Evolutionary conservation across 2,329 filamentous ascomycete species (phyloP).

Genomic region (Plenodomus biglobosus): DNA sequence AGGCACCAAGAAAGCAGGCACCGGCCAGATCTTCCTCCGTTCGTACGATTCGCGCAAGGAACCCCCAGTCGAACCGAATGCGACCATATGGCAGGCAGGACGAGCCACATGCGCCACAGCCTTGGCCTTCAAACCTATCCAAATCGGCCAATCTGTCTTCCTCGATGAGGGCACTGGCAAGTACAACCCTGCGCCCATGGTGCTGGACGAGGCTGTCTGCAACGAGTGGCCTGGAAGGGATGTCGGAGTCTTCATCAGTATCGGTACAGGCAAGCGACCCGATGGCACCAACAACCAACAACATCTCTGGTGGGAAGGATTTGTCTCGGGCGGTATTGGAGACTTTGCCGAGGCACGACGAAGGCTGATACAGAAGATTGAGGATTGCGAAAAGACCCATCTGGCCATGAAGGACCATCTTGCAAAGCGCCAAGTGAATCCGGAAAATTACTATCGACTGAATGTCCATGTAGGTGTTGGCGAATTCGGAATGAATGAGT

Average conservation of each 20-base stretch:
- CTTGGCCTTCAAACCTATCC: conserved; percentile 92
- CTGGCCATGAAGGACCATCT: conserved; percentile 83
- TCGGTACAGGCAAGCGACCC: conserved; percentile 88
- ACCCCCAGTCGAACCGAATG: conserved; percentile 85
- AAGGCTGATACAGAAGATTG: conserved; percentile 85
- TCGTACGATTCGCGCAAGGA: conserved; percentile 96
- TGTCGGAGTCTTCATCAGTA: conserved; percentile 85
- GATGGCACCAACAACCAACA: conserved; percentile 67
- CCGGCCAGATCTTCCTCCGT: conserved; percentile 70
- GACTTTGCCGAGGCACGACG: conserved; percentile 89
- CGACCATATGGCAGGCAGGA: conserved; percentile 95
- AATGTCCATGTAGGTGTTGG: conserved; percentile 96
- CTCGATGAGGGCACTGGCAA: conserved; percentile 89
- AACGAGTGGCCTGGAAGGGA: conserved; percentile 97
- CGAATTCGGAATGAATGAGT: conserved; percentile 99
- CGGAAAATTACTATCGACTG: conserved; percentile 91
- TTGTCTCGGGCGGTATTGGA: conserved; percentile 69
- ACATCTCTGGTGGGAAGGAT: conserved; percentile 90
- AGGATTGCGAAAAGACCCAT: conserved; percentile 90
- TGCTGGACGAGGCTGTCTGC: conserved; percentile 84
- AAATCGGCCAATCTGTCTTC: conserved; percentile 89
- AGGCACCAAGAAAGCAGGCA: conserved; percentile 69
- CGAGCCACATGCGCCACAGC: conserved; percentile 90
- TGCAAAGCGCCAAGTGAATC: conserved; percentile 73
- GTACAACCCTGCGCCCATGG: conserved; percentile 84